Percentiles rank a stretch among this genome's conserved stretches.
Evolutionary conservation across 306 rosid species (phyloP).

Genomic region (Medicago truncatula): DNA sequence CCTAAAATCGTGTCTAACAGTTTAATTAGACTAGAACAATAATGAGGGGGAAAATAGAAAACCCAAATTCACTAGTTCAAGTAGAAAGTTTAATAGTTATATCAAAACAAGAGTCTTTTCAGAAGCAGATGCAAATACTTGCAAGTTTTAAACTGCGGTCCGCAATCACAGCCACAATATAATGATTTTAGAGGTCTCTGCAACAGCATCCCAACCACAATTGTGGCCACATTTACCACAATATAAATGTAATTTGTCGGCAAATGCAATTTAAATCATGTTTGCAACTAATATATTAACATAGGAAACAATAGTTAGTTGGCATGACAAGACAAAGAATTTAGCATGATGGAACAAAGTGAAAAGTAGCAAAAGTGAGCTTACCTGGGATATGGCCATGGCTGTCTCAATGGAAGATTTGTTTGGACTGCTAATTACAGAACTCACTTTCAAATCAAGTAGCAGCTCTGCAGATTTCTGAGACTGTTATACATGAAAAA

Average conservation of each 20-base stretch:
- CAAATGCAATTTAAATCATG: neutral
- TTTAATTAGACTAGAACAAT: constrained; percentile 28
- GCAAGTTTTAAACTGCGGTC: neutral
- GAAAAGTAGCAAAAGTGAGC: constrained; percentile 41
- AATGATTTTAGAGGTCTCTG: neutral
- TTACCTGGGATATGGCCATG: constrained; percentile 70
- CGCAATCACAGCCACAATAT: neutral
- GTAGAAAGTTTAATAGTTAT: neutral
- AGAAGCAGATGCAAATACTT: constrained; percentile 30
- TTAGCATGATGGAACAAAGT: constrained; percentile 21
- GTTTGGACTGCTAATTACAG: constrained; percentile 74
- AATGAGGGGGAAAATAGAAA: neutral
- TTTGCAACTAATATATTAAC: constrained; percentile 3
- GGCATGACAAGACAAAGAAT: constrained; percentile 4
- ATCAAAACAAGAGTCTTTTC: constrained; percentile 8
- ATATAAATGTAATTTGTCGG: neutral
- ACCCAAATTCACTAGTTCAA: constrained; percentile 19
- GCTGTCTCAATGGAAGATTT: constrained; percentile 82
- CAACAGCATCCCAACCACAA: neutral
- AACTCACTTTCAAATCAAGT: constrained; percentile 75
- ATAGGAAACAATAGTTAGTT: constrained; percentile 23
- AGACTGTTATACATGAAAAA: constrained; percentile 66
- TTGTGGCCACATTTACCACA: neutral
- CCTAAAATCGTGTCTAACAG: constrained; percentile 52
- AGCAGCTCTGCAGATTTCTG: constrained; percentile 93